These are phyloP conservation scores for Dinochytrium kinnereticum DNA, from an alignment of 371 early-diverging fungal species.

Conservation along the genomic window DNA sequence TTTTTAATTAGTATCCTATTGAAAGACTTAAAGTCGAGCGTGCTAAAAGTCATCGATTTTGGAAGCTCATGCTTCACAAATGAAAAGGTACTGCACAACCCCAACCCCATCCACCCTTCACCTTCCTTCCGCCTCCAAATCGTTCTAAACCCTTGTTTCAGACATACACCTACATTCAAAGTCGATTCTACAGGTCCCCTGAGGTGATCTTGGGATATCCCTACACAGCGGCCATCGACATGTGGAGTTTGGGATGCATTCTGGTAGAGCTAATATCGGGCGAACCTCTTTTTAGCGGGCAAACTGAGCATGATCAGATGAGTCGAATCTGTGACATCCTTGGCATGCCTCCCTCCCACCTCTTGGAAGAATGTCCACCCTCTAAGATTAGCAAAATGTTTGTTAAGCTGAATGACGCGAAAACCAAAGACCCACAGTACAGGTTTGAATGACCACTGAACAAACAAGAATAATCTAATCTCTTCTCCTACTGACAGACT, in stretches of 20 bases:
- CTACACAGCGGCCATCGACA: slow-evolving; percentile 94
- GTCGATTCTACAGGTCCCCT: slow-evolving; percentile 75
- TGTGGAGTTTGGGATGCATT: slow-evolving; percentile 98
- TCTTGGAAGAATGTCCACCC: slow-evolving; percentile 5
- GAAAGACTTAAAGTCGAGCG: slow-evolving; percentile 83
- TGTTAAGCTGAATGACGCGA: neutral
- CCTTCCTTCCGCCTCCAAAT: too few species aligned
- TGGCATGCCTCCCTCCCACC: slow-evolving; percentile 29
- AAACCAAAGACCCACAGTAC: neutral
- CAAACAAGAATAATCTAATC: neutral
- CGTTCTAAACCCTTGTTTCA: slow-evolving; percentile 33
- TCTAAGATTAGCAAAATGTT: neutral
- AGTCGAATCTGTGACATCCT: slow-evolving; percentile 39
- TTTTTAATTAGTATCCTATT: slow-evolving; percentile 68
- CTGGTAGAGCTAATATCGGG: slow-evolving; percentile 93
- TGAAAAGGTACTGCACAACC: slow-evolving; percentile 28
- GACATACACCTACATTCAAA: slow-evolving; percentile 97
- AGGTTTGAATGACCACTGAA: too few species aligned
- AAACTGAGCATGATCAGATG: slow-evolving; percentile 58
- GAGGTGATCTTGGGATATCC: slow-evolving; percentile 93
- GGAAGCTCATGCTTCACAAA: slow-evolving; percentile 51
- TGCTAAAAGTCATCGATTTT: slow-evolving; percentile 69
- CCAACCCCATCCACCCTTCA: slow-evolving; percentile 35
- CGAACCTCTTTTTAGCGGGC: slow-evolving; percentile 86
- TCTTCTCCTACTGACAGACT: neutral